Evolutionary conservation across 306 rosid species (phyloP), one percentile per base, ranked within the genome.

Genomic region (Aeschynomene evenia): DNA sequence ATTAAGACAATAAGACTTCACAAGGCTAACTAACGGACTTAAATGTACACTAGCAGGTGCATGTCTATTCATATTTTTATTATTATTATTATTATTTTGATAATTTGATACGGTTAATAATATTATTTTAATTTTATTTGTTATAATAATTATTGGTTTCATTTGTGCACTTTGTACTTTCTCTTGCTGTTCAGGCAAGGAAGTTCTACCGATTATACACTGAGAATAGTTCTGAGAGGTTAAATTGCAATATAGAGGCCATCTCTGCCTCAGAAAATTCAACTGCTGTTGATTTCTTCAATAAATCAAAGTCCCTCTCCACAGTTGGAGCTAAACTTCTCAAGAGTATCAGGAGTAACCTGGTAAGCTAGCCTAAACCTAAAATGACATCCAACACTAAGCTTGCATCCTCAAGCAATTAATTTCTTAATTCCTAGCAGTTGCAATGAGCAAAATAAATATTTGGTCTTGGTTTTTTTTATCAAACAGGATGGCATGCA

Each of bases 401-500:
- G 24, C 57, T 34, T 6, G 9, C 2, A 1, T 18, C 36, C 43
- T 29, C 19, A 19, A 8, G 36, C 28, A 66, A 68, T 64, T 40
- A 42, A 73, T 54, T 60, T 61, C 40, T 26, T 40, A 40, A 45
- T 60, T 61, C 40, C 36, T 40, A 40, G 53, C 7, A 53, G 14
- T 34, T 45, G 37, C 40, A 7, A 46, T 55, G 31, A 49, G 66
- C 57, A n/a, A n/a, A n/a, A n/a, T 79, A 37, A 59, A 60, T 71
- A 9, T 66, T 23, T 68, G 3, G 7, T 46, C 42, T 33, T 48
- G 14, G 10, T 70, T 66, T 71, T 33, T 15, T 20, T 33, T 36
- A 53, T 29, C 20, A 78, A 68, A 68, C 86, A 94, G 94, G 88
- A 74, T 51, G 94, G 86, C 8, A 16, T 90, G 85, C 61, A 43